Percentiles rank a stretch among this genome's conserved stretches.
Conservation (phyloP, 208 protist genomes). For the Trypanosoma boissoni region DNA sequence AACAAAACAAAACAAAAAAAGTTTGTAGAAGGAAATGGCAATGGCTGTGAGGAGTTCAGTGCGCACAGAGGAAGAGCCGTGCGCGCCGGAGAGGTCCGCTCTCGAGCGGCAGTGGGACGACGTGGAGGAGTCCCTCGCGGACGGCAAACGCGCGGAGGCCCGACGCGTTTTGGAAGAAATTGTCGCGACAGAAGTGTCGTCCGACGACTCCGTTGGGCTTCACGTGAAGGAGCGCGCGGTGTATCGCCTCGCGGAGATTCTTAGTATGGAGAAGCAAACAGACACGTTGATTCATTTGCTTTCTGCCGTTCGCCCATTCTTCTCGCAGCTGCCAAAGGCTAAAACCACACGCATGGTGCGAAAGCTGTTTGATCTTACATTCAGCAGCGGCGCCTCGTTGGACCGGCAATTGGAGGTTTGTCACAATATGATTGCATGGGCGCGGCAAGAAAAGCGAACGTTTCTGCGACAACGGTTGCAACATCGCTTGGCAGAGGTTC, state of each 20-base stretch:
- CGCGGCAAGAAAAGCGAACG: conserved; percentile 92
- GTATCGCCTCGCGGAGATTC: conserved; percentile 71
- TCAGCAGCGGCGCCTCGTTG: conserved; percentile 75
- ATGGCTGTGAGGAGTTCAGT: too few species aligned
- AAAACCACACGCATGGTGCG: conserved; percentile 93
- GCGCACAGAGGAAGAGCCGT: too few species aligned
- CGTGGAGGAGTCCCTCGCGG: conserved; percentile 56
- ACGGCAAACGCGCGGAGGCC: conserved; percentile 57
- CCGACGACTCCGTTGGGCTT: conserved; percentile 61
- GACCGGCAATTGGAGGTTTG: conserved; percentile 90
- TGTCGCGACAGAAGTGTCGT: conserved; percentile 30
- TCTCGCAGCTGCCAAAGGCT: conserved; percentile 81
- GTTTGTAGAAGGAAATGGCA: too few species aligned
- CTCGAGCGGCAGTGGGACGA: conserved; percentile 30
- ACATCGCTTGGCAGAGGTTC: conserved; percentile 90
- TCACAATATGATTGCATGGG: conserved; percentile 95
- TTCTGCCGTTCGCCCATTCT: conserved; percentile 63
- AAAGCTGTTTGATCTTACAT: conserved; percentile 81
- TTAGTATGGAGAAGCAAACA: conserved; percentile 45
- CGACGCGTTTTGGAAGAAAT: conserved; percentile 49
- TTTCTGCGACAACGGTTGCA: conserved; percentile 97
- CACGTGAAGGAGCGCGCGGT: conserved; percentile 79
- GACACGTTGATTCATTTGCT: conserved; percentile 66
- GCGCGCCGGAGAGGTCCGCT: neutral
- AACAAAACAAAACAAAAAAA: too few species aligned